Base-by-base conservation (phyloP, 208 protist species). In the Trypanosoma mega region DNA sequence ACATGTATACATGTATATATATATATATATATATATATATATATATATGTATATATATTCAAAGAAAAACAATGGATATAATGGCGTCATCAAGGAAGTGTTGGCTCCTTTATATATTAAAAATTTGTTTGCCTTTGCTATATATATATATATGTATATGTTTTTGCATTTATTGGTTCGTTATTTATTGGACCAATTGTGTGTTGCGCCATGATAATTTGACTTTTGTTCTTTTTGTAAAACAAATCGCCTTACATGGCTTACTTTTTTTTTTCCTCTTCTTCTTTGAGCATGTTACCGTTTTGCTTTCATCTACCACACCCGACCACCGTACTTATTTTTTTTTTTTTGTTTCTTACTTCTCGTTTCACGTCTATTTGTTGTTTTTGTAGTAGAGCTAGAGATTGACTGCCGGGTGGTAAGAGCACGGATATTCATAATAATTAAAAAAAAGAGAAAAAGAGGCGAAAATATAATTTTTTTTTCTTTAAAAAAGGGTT, bases 281-380 rank as follows among this genome's bases (percentile, higher is more conserved):
- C n/a, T n/a, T n/a, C n/a, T n/a, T n/a, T n/a, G n/a, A n/a, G n/a
- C n/a, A n/a, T n/a, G n/a, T n/a, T n/a, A n/a, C n/a, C n/a, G n/a
- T n/a, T 3, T 48, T 1, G 14, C 9, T 48, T n/a, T 48, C 44
- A 29, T 23, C 27, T 7, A 23, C 27, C 21, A 47, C 23, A 47
- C 8, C 27, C 21, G 27, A 48, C 18, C 18, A 18, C n/a, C 24
- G 18, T 63, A 4, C 34, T 16, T 57, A 14, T n/a, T 23, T 24
- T 58, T 45, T 65, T 43, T 21, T 65, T 11, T 43, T 45, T 45
- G 3, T 58, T 44, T 65, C 43, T 31, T 37, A 26, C 11, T 44
- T 41, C 11, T 44, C 8, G 9, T n/a, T n/a, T n/a, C n/a, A n/a
- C n/a, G n/a, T n/a, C n/a, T n/a, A n/a, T n/a, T n/a, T n/a, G n/a